Evolutionary conservation across 768 basidiomycete species (phyloP).

Genomic region (Boletus bicolor): DNA sequence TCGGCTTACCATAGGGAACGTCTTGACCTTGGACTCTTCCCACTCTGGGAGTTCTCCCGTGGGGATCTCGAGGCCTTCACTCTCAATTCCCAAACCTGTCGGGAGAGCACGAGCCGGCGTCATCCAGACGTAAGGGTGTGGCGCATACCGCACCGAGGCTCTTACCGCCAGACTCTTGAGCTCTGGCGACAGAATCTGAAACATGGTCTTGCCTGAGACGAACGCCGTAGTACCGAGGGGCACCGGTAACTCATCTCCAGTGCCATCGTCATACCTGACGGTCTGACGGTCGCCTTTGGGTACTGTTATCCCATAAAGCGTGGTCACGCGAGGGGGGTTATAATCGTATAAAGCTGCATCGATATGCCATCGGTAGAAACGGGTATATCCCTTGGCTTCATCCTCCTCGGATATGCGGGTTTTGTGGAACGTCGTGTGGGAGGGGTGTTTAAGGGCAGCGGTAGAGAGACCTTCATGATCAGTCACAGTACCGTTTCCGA

Average conservation of each 20-base stretch:
- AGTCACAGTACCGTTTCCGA: slow-evolving; percentile 81
- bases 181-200: slow-evolving; percentile 66
- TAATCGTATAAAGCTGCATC: slow-evolving; percentile 81
- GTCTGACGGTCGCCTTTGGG: slow-evolving; percentile 64
- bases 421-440: slow-evolving; percentile 86
- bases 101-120: slow-evolving; percentile 66
- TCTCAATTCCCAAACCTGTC: slow-evolving; percentile 81
- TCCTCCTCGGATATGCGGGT: slow-evolving; percentile 70
- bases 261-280: slow-evolving; percentile 80
- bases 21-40: slow-evolving; percentile 74
- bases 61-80: slow-evolving; percentile 69
- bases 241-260: slow-evolving; percentile 76
- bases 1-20: slow-evolving; percentile 55
- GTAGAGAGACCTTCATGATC: slow-evolving; percentile 77
- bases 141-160: slow-evolving; percentile 70
- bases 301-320: slow-evolving; percentile 74
- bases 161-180: slow-evolving; percentile 81
- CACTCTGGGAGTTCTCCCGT: slow-evolving; percentile 73
- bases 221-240: slow-evolving; percentile 88
- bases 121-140: slow-evolving; percentile 93
- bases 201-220: slow-evolving; percentile 79
- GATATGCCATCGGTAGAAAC: slow-evolving; percentile 92
- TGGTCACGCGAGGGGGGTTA: slow-evolving; percentile 79
- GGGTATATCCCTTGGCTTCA: slow-evolving; percentile 71
- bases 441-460: slow-evolving; percentile 81